These are phyloP conservation scores for Tricladium varicosporioides DNA, from an alignment of 2,329 filamentous ascomycete species.

Conservation along the genomic window DNA sequence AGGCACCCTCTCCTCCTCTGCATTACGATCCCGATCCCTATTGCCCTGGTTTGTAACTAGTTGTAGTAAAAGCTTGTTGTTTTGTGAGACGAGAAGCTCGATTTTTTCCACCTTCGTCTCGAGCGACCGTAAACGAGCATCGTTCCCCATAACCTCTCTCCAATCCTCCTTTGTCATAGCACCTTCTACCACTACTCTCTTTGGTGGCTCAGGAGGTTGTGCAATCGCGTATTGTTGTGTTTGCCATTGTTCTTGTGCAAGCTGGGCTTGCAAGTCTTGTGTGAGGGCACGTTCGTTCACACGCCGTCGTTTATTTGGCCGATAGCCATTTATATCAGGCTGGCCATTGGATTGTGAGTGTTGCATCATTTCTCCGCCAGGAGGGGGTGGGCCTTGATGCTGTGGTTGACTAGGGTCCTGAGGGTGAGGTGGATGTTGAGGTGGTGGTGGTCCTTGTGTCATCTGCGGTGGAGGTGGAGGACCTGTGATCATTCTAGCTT, in stretches of 20 bases:
- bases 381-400: conserved; percentile 10
- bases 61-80: conserved; percentile 34
- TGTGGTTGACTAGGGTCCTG: conserved; percentile 12
- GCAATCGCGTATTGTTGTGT: conserved; percentile 16
- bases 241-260: conserved; percentile 27
- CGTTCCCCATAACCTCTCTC: conserved; percentile 34
- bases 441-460: conserved; percentile 8
- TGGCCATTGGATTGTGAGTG: conserved; percentile 23
- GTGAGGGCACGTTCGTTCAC: conserved; percentile 26
- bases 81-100: conserved; percentile 32
- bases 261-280: conserved; percentile 26
- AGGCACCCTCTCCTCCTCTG: conserved; percentile 33
- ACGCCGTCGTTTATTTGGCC: conserved; percentile 29
- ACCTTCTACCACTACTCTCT: conserved; percentile 32
- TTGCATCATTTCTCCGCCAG: conserved; percentile 21
- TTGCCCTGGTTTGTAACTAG: conserved; percentile 27
- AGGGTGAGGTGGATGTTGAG: conserved; percentile 15
- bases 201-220: conserved; percentile 27
- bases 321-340: conserved; percentile 28
- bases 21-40: conserved; percentile 25
- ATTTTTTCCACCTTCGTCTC: conserved; percentile 34
- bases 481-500: conserved; percentile 15
- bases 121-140: conserved; percentile 30
- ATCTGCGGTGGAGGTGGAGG: conserved; percentile 19
- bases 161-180: conserved; percentile 34